These are phyloP conservation scores for Solanum raphanifolium DNA, from an alignment of 257 asterid species.

Conservation along the genomic window DNA sequence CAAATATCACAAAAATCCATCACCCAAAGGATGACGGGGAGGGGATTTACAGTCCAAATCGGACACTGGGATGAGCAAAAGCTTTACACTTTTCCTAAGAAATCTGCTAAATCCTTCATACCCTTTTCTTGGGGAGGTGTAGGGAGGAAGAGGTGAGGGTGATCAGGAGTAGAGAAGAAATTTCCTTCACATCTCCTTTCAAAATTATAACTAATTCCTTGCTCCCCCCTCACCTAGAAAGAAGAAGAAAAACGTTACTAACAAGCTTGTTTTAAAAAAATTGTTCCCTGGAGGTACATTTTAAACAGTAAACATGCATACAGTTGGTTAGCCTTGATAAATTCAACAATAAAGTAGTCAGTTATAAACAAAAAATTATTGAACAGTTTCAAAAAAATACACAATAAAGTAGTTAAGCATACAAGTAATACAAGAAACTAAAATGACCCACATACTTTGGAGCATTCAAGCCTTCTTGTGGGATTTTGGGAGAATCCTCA, in stretches of 20 bases:
- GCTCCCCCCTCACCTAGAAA: background rate
- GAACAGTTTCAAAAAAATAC: background rate
- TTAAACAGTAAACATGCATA: background rate
- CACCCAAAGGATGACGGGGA: background rate
- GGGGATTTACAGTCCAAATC: background rate
- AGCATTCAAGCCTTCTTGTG: slow-evolving; percentile 6
- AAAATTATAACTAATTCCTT: background rate
- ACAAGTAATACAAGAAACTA: slow-evolving; percentile 4
- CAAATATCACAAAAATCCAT: background rate
- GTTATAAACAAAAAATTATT: no score
- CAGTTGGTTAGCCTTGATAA: background rate
- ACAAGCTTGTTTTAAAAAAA: background rate
- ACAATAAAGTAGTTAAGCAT: background rate
- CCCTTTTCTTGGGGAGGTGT: background rate
- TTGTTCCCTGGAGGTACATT: background rate
- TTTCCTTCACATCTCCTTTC: background rate
- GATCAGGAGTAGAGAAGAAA: background rate
- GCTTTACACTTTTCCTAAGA: background rate
- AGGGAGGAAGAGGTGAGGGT: background rate
- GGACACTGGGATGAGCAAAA: background rate
- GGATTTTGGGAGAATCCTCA: slow-evolving; percentile 12
- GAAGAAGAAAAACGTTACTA: background rate
- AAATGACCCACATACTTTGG: slow-evolving; percentile 12
- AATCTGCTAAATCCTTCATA: background rate
- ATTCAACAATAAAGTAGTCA: background rate